Base-by-base conservation (phyloP, 257 asterid species). In the Fraxinus excelsior region DNA sequence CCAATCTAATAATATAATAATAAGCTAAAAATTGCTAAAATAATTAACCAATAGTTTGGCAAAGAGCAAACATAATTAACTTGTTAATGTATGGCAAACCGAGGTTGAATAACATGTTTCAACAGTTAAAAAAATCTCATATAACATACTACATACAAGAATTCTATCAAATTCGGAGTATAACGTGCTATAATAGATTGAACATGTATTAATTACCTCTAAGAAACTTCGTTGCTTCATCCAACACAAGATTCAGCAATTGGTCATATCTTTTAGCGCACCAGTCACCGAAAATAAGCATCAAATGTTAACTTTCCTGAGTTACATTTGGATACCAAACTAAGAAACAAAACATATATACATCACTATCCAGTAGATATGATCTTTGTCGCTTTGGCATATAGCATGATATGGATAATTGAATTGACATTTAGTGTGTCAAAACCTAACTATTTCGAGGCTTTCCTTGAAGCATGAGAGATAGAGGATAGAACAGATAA, bases 231-330 rank as follows among this genome's bases (percentile, higher is more conserved):
- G 88, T 66, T 0, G 99, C 98, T 86, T 91, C 99, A 82, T 95
- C 99, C 93, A 95, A 76, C 77, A 95, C 99, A 83, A 95, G 99
- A 83, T 95, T 95, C 79, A 95, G 89, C 89, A 95, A 80, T 73
- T 95, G 99, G 80, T 95, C 98, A 80, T 95, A 95, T 42, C 99
- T 87, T 95, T 95, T 28, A 95, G 86, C 2, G 98, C 93, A 78
- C 99, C 99, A n/a, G 96, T 90, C 80, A 91, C 98, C 91, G 92
- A 74, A 74, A 77, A 64, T 32, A 76, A 42, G 74, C 78, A 23
- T 23, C 26, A 44, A 34, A 67, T 23, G 69, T 64, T 38, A 81
- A 46, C 70, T 58, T 34, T 25, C 23, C 16, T 23, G 18, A 13
- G 13, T 29, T 26, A 32, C 12, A 53, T 73, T 8, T 8, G 58